phyloP scores from a whole-genome alignment of 768 basidiomycete species.

The Suillus spraguei region DNA sequence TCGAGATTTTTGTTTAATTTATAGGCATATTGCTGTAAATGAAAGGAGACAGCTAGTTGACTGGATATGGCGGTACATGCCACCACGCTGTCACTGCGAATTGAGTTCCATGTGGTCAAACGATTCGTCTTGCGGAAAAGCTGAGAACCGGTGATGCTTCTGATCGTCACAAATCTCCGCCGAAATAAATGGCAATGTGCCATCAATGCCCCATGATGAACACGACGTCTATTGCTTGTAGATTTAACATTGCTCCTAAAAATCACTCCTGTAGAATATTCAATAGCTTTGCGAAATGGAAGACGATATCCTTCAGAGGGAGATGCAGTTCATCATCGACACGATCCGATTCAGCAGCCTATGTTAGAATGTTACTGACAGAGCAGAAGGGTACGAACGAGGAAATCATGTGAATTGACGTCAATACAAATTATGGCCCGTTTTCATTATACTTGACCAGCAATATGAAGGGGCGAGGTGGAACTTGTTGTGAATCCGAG shows the following conservation, averaged over 20 bases:
- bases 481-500: neutral
- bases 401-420: constrained; percentile 3
- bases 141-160: neutral
- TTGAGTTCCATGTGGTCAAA: neutral
- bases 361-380: neutral
- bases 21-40: neutral
- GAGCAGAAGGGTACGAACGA: constrained; percentile 6
- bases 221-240: neutral
- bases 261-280: neutral
- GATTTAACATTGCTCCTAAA: neutral
- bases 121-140: neutral
- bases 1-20: neutral
- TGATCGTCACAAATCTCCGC: constrained; percentile 1
- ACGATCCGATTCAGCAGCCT: neutral
- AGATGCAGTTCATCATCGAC: neutral
- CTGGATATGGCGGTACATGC: neutral
- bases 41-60: neutral
- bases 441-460: neutral
- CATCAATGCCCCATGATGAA: neutral
- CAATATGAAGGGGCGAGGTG: neutral
- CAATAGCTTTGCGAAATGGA: neutral
- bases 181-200: neutral
- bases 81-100: neutral
- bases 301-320: neutral
- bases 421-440: neutral